phyloP scores from a whole-genome alignment of 2,329 filamentous ascomycete species.

The Epicoccum sorghinum region DNA sequence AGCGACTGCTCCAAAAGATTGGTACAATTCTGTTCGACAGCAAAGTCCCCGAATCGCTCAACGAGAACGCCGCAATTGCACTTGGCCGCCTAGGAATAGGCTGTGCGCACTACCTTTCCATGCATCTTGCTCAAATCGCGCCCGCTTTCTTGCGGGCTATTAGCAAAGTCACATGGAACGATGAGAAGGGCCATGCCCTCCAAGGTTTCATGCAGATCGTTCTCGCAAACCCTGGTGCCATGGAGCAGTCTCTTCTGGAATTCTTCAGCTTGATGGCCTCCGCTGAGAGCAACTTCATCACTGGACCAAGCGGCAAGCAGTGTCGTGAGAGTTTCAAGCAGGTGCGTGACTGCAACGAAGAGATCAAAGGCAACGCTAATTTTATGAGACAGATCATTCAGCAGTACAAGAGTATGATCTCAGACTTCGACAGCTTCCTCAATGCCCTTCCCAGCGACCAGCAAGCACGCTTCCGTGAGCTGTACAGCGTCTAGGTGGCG shows the following conservation, averaged over 20 bases:
- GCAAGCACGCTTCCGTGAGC: conserved; percentile 51
- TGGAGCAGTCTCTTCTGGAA: conserved; percentile 82
- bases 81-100: conserved; percentile 84
- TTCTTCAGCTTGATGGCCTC: conserved; percentile 86
- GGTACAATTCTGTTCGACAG: conserved; percentile 84
- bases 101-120: conserved; percentile 76
- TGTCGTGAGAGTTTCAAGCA: conserved; percentile 67
- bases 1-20: conserved; percentile 76
- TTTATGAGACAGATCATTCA: conserved; percentile 51
- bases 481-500: conserved; percentile 46
- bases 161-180: conserved; percentile 81
- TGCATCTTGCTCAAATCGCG: conserved; percentile 80
- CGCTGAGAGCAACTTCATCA: conserved; percentile 63
- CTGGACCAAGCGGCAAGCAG: conserved; percentile 65
- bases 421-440: conserved; percentile 60
- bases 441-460: conserved; percentile 52
- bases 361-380: conserved; percentile 20
- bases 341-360: conserved; percentile 57
- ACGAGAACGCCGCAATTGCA: conserved; percentile 93
- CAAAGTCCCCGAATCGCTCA: conserved; percentile 82
- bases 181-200: conserved; percentile 94
- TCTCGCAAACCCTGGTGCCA: conserved; percentile 83
- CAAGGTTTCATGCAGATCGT: conserved; percentile 88
- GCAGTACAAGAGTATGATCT: conserved; percentile 61
- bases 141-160: conserved; percentile 82